phyloP scores from a whole-genome alignment of 345 rosid species.

The Brassica rapa region DNA sequence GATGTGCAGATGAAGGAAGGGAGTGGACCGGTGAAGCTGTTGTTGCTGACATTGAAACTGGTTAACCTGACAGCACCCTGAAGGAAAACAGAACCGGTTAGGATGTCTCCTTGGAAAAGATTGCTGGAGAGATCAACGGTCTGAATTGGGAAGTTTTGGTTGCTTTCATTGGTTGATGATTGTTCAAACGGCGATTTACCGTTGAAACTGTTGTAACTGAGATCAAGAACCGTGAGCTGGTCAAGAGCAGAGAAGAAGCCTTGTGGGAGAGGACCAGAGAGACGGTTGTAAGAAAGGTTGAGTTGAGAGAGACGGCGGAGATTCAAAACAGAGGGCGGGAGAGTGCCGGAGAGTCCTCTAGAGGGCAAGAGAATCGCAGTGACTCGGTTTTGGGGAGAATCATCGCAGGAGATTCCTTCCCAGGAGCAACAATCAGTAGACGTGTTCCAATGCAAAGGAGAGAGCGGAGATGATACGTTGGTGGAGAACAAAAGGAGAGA shows the following conservation, averaged over 20 bases:
- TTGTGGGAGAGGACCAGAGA: constrained; percentile 60
- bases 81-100: constrained; percentile 45
- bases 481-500: constrained; percentile 54
- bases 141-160: constrained; percentile 39
- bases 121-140: constrained; percentile 77
- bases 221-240: constrained; percentile 61
- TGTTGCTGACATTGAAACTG: constrained; percentile 71
- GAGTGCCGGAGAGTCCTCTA: constrained; percentile 52
- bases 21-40: constrained; percentile 61
- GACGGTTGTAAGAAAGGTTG: constrained; percentile 67
- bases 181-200: constrained; percentile 56
- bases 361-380: constrained; percentile 53
- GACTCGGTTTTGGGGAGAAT: constrained; percentile 47
- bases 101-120: constrained; percentile 50
- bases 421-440: constrained; percentile 63
- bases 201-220: constrained; percentile 64
- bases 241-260: constrained; percentile 51
- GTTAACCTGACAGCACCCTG: constrained; percentile 54
- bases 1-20: constrained; percentile 64
- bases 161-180: constrained; percentile 19
- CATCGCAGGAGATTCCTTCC: constrained; percentile 72
- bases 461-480: constrained; percentile 41
- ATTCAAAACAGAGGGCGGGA: constrained; percentile 49
- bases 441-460: constrained; percentile 58
- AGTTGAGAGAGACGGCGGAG: constrained; percentile 55